Base-by-base conservation (phyloP, 176 grass and related monocot genomes). In the Hordeum vulgare region DNA sequence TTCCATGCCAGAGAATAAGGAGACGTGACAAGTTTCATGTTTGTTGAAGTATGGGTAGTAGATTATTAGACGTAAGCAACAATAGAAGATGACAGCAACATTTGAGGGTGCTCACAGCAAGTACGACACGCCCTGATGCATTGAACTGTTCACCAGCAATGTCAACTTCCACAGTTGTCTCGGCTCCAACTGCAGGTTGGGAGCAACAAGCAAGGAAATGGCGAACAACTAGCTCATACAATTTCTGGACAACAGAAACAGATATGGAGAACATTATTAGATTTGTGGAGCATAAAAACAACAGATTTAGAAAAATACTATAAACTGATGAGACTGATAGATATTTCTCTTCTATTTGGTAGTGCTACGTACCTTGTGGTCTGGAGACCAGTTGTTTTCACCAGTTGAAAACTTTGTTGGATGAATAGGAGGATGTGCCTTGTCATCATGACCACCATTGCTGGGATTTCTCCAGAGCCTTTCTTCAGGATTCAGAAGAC, bases 191-290 rank as follows among this genome's bases (percentile, higher is more conserved):
- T 59, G 96, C 91, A 37, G 96, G 93, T 85, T 98, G 93, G 79
- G 96, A 98, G 56, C 94, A 90, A 80, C 96, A 98, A 71, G 96
- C 96, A 90, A 98, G 93, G 74, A 98, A 98, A 90, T 98, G 96
- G 26, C 89, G 93, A 73, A 95, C 93, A 84, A 98, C 89, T 61
- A 95, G 89, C 89, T 98, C 93, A 90, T 98, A 98, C 77, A 98
- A 82, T 98, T 83, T 98, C 93, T 98, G 87, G 79, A 45, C 23
- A 74, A 5, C 25, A 77, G 61, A 66, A 89, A 67, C n/a, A 68
- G 23, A 92, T 51, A 45, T 39, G 58, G 0, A 49, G 20, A 61
- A 76, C 33, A 60, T 69, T 76, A 31, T 23, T 72, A 65, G 34
- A 77, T 65, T 54, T 83, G 56, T 69, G 66, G 31, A 62, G 3